Percentiles rank a stretch among this genome's conserved stretches.
These are phyloP conservation scores for Globisporangium abappressorium DNA, from an alignment of 352 stramenopile genomes.

Conservation along the genomic window DNA sequence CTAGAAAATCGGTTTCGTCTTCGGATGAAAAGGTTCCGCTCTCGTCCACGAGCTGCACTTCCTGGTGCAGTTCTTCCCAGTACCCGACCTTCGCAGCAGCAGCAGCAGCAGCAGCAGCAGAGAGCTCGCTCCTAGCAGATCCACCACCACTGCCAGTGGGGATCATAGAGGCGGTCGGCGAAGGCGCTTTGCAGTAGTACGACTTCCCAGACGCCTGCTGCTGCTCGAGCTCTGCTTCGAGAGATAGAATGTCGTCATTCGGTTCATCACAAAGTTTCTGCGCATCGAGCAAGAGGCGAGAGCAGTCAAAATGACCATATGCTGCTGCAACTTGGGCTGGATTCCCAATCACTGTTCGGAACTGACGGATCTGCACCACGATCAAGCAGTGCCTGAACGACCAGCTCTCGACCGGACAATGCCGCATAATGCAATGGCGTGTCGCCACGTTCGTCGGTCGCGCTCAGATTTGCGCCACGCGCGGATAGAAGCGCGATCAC, in stretches of 20 bases:
- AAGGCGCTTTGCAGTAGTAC: constrained; percentile 26
- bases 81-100: constrained; percentile 23
- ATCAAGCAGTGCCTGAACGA: constrained; percentile 38
- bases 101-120: not conserved
- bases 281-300: constrained; percentile 33
- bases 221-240: constrained; percentile 34
- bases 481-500: constrained; percentile 28
- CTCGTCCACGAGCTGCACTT: constrained; percentile 74
- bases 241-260: not conserved
- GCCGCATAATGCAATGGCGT: constrained; percentile 69
- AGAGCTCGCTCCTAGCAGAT: constrained; percentile 1
- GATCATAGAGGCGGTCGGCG: constrained; percentile 12
- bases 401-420: constrained; percentile 35
- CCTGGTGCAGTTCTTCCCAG: constrained; percentile 69
- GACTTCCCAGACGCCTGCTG: constrained; percentile 28
- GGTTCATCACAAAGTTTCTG: constrained; percentile 11
- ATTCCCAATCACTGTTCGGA: constrained; percentile 63
- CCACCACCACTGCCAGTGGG: not conserved
- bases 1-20: constrained; percentile 32
- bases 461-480: constrained; percentile 40
- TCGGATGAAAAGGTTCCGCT: constrained; percentile 69
- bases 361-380: constrained; percentile 43
- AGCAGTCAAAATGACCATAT: constrained; percentile 46
- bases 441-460: constrained; percentile 58
- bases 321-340: constrained; percentile 45